Evolutionary conservation across 1,284 basidiomycete genomes (phyloP).

Genomic region (Trichosporon inkin): DNA sequence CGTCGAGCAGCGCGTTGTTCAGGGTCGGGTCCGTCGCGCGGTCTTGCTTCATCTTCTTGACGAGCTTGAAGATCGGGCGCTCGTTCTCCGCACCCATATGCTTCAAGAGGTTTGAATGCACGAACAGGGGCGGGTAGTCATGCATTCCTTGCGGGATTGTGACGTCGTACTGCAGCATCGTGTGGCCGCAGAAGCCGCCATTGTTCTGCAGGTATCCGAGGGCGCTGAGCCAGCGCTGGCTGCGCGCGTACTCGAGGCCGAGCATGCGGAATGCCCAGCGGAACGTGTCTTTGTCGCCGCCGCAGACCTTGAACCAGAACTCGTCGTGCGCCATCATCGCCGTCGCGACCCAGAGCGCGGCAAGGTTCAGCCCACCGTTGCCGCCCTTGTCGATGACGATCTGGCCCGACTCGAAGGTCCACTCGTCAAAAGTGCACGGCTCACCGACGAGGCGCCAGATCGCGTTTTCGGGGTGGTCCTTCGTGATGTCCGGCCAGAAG

Average conservation of each 20-base stretch:
- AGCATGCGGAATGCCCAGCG: constrained; percentile 52
- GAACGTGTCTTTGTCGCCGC: constrained; percentile 53
- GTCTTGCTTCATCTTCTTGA: constrained; percentile 42
- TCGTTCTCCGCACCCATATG: constrained; percentile 37
- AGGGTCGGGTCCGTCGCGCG: constrained; percentile 28
- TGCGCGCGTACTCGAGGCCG: constrained; percentile 43
- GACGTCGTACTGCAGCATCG: constrained; percentile 46
- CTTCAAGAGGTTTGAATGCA: constrained; percentile 53
- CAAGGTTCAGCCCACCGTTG: constrained; percentile 52
- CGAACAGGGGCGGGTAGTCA: constrained; percentile 36
- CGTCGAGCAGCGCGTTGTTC: constrained; percentile 43
- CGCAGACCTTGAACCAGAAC: constrained; percentile 53
- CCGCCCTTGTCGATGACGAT: constrained; percentile 54
- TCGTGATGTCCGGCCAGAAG: constrained; percentile 55
- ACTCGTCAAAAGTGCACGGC: constrained; percentile 46
- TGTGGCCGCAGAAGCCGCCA: constrained; percentile 51
- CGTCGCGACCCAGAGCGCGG: constrained; percentile 51
- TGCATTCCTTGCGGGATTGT: constrained; percentile 27
- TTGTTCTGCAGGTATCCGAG: constrained; percentile 43
- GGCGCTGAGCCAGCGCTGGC: constrained; percentile 51
- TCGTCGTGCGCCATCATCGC: constrained; percentile 40
- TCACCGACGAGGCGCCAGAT: constrained; percentile 53
- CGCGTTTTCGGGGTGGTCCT: constrained; percentile 53
- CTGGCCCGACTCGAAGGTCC: constrained; percentile 50
- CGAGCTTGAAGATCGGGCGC: constrained; percentile 40